These are phyloP conservation scores for Myxozyma neotropica DNA, from an alignment of 805 yeast species.

Conservation along the genomic window DNA sequence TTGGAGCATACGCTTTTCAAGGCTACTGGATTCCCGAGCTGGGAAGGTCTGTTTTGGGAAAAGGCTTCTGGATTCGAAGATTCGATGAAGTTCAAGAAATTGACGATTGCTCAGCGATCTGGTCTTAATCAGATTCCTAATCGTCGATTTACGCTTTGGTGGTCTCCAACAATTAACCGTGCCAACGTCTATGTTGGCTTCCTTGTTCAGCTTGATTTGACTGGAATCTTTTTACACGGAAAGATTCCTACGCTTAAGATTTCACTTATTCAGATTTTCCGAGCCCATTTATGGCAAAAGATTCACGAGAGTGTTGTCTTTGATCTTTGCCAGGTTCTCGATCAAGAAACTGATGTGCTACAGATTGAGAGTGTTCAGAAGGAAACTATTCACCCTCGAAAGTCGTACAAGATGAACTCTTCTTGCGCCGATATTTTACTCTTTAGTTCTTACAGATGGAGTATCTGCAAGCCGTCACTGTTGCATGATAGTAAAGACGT, in stretches of 20 bases:
- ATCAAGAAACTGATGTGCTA: conserved; percentile 78
- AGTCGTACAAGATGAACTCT: conserved; percentile 95
- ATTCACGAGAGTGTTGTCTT: conserved; percentile 94
- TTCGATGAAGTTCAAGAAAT: conserved; percentile 87
- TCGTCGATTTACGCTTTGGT: conserved; percentile 96
- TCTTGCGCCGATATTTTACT: conserved; percentile 89
- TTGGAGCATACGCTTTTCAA: conserved; percentile 91
- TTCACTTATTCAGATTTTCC: conserved; percentile 90
- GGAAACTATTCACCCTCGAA: conserved; percentile 93
- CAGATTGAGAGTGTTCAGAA: conserved; percentile 86
- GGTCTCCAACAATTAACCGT: conserved; percentile 98
- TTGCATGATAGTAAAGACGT: conserved; percentile 70
- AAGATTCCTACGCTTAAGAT: conserved; percentile 96
- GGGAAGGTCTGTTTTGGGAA: conserved; percentile 99
- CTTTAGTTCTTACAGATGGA: conserved; percentile 78
- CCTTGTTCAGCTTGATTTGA: conserved; percentile 90
- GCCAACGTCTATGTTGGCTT: conserved; percentile 98
- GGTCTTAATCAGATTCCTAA: conserved; percentile 98
- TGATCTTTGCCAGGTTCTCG: conserved; percentile 89
- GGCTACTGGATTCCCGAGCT: conserved; percentile 95
- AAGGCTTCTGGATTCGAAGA: conserved; percentile 97
- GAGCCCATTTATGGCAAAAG: conserved; percentile 99
- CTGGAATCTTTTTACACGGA: conserved; percentile 97
- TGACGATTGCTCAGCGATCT: conserved; percentile 96
- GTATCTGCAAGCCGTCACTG: conserved; percentile 72